These are phyloP conservation scores for Chenopodium formosanum DNA, from an alignment of 148 eudicot species.

Conservation along the genomic window DNA sequence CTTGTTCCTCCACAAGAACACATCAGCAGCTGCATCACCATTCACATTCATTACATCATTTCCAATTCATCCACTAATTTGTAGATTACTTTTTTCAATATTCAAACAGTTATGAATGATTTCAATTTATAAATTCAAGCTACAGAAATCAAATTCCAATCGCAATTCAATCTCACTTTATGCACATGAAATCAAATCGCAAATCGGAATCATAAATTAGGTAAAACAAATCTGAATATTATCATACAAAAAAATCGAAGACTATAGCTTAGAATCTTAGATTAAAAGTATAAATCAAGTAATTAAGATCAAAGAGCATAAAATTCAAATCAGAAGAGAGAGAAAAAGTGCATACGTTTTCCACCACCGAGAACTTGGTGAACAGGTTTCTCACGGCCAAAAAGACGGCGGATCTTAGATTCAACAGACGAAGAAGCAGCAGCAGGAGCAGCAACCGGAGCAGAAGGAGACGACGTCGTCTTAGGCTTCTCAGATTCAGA, in stretches of 20 bases:
- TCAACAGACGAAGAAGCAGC: slow-evolving; percentile 35
- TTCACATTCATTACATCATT: not conserved
- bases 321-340: not conserved
- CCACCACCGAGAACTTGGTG: slow-evolving; percentile 82
- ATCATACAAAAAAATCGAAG: not conserved
- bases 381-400: slow-evolving; percentile 73
- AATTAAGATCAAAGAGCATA: not conserved
- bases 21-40: slow-evolving; percentile 77
- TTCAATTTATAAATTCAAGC: no score
- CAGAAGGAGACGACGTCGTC: slow-evolving; percentile 17
- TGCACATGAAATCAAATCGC: no score
- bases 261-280: not conserved
- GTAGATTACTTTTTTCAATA: not conserved
- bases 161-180: not conserved
- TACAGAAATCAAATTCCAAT: no score
- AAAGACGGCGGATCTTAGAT: slow-evolving; percentile 48
- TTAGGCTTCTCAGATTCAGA: slow-evolving; percentile 37
- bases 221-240: not conserved
- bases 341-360: slow-evolving; percentile 45
- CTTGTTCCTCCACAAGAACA: slow-evolving; percentile 93
- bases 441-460: slow-evolving; percentile 5
- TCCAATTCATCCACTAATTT: not conserved
- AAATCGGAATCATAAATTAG: not conserved
- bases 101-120: no score
- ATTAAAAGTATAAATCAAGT: not conserved